Base-by-base conservation (phyloP, 768 basidiomycete genomes). In the Leucocoprinus sp. region DNA sequence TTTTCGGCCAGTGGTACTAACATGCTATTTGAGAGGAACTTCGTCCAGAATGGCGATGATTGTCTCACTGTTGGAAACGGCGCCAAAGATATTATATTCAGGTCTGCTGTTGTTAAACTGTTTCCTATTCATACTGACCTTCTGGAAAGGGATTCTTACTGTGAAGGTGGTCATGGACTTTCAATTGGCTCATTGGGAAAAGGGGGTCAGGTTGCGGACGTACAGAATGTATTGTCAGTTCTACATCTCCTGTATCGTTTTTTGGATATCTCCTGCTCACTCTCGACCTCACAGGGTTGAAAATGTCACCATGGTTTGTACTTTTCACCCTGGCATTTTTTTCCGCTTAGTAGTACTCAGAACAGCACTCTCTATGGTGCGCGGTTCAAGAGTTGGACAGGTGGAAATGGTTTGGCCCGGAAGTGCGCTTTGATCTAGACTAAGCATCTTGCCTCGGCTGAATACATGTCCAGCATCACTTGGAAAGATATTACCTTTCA, bases 361-460 rank as follows among this genome's bases (percentile, higher is more conserved):
- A 70, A 70, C 51, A 67, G 70, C 42, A 59, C 69, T 0, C 58
- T 79, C 2, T 80, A 80, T 45, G 78, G 63, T 5, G 78, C 78
- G 14, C 70, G 78, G 8, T 82, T 80, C 64, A 80, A 80, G 63
- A 80, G 79, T 55, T 80, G 77, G 77, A 72, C 75, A 0, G 78
- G 78, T 0, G 79, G 78, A 27, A 75, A 76, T 44, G 79, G 80
- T 0, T 42, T 74, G 2, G 76, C 76, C 1, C 59, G 67, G 35
- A 80, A 80, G 78, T 78, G 49, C 5, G 68, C 52, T 23, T n/a
- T 23, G 33, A n/a, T 8, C 11, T 12, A 14, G 6, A 31, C 7
- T 2, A 7, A 14, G 9, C 36, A 22, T 35, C 35, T 3, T 2
- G 39, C 21, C 26, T 4, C 35, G 29, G 7, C 5, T 23, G n/a